Percentiles rank a stretch among this genome's conserved stretches.
These are phyloP conservation scores for Diaporthe destruens DNA, from an alignment of 2,329 filamentous ascomycete species.

Conservation along the genomic window DNA sequence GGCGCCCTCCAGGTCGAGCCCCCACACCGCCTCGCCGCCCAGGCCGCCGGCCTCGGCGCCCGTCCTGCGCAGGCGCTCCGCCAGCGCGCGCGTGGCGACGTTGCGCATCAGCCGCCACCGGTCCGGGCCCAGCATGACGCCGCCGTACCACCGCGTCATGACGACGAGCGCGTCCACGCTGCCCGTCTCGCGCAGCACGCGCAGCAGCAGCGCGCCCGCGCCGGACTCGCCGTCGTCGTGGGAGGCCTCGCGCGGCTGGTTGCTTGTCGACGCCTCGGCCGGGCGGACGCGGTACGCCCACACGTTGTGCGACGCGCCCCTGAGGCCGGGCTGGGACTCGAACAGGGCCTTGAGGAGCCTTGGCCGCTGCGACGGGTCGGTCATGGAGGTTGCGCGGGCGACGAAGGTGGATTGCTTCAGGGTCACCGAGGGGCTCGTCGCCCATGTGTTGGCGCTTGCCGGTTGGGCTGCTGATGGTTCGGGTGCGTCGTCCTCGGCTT, in stretches of 20 bases:
- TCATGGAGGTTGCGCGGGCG: conserved; percentile 62
- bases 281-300: conserved; percentile 63
- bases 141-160: conserved; percentile 73
- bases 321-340: conserved; percentile 61
- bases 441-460: conserved; percentile 58
- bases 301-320: conserved; percentile 69
- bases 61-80: conserved; percentile 61
- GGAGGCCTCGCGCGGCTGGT: conserved; percentile 60
- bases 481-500: conserved; percentile 43
- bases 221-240: conserved; percentile 74
- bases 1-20: conserved; percentile 67
- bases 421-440: conserved; percentile 63
- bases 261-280: conserved; percentile 52
- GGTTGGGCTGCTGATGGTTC: conserved; percentile 41
- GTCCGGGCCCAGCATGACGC: conserved; percentile 71
- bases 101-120: conserved; percentile 73
- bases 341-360: conserved; percentile 62
- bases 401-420: conserved; percentile 69
- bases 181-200: conserved; percentile 64
- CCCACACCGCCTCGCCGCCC: conserved; percentile 71
- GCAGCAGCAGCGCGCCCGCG: conserved; percentile 68
- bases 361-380: conserved; percentile 55
- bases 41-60: conserved; percentile 55
- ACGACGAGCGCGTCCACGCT: conserved; percentile 68
- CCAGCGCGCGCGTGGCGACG: conserved; percentile 66